Percentiles rank a stretch among this genome's conserved stretches.
These are phyloP conservation scores for Candida insectalens DNA, from an alignment of 805 yeast genomes.

Conservation along the genomic window DNA sequence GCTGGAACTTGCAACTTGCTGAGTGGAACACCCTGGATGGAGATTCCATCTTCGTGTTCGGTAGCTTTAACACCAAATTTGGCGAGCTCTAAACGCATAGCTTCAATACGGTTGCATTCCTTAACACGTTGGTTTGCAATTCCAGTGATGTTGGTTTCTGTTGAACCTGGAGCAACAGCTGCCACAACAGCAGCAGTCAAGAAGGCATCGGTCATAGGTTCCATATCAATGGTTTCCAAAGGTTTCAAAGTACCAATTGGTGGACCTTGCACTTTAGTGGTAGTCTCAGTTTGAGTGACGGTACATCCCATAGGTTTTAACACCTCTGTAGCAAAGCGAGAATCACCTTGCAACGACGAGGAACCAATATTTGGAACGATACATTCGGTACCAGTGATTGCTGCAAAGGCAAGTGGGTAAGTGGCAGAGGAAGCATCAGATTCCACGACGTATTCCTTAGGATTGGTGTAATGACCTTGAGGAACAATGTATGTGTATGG, in stretches of 20 bases:
- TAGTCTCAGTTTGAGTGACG: constrained; percentile 72
- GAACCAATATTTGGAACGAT: constrained; percentile 93
- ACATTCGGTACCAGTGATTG: constrained; percentile 86
- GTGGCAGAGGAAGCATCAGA: constrained; percentile 98
- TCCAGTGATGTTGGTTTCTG: constrained; percentile 82
- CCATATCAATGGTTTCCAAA: constrained; percentile 82
- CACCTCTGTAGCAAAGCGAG: constrained; percentile 90
- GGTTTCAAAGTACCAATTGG: constrained; percentile 59
- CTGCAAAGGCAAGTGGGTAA: constrained; percentile 95
- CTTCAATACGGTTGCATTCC: constrained; percentile 92
- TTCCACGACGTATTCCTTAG: constrained; percentile 79
- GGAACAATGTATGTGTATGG: constrained; percentile 88
- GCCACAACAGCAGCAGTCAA: constrained; percentile 95
- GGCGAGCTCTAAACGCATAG: constrained; percentile 82
- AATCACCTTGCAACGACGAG: constrained; percentile 91
- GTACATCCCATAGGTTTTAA: constrained; percentile 90
- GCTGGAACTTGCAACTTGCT: constrained; percentile 46
- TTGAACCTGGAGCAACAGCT: constrained; percentile 58
- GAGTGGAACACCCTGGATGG: constrained; percentile 59
- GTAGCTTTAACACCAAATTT: constrained; percentile 83
- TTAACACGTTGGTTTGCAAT: constrained; percentile 97
- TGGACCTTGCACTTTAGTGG: constrained; percentile 93
- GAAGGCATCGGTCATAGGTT: constrained; percentile 99
- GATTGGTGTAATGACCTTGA: constrained; percentile 69
- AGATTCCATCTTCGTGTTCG: constrained; percentile 90